Evolutionary conservation across 495 filamentous ascomycete genomes (phyloP), one percentile per base, ranked within the genome.

Genomic region (Sordaria brevicollis): DNA sequence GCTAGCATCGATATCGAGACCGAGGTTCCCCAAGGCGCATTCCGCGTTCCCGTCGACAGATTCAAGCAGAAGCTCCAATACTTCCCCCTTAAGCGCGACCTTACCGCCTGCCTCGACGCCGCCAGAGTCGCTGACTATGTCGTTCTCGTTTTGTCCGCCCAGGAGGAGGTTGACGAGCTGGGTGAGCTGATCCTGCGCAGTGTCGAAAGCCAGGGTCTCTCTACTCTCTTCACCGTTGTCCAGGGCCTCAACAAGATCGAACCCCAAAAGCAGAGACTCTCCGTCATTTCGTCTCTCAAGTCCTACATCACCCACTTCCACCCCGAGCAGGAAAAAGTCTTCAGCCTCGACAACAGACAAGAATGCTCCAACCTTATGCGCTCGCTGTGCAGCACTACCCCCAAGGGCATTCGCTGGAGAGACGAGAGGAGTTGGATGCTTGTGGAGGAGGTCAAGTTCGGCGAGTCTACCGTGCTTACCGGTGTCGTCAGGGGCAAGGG

Each of bases 401-500:
- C 96, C 29, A 97, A 96, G 79, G 96, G 96, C 9, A 86, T 99
- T 21, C 83, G 88, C 62, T 99, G 95, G 95, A 88, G 96, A 74
- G 96, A 98, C 70, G 90, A 96, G 70, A 85, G 95, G 71, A 94
- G 92, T 72, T 99, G 94, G 91, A 92, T 99, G 89, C 82, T 96
- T 31, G 88, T 93, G 8, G 94, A 99, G 72, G 86, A 92, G 67
- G 85, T 97, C 21, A 77, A 86, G 74, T 95, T 91, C 87, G 83
- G 86, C 11, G 82, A 83, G 4, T 83, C 88, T 65, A 89, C 92
- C 13, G 80, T 93, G 21, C 69, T 99, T n/a, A 94, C 92, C 2
- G 95, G 96, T 71, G 87, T 95, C 6, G 87, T 97, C 37, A 87
- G 95, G 73, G 95, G 95, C 21, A 91, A 88, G 77, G 90, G 91